Base-by-base conservation (phyloP, 805 yeast species). In the Starmerella ratchasimensis region DNA sequence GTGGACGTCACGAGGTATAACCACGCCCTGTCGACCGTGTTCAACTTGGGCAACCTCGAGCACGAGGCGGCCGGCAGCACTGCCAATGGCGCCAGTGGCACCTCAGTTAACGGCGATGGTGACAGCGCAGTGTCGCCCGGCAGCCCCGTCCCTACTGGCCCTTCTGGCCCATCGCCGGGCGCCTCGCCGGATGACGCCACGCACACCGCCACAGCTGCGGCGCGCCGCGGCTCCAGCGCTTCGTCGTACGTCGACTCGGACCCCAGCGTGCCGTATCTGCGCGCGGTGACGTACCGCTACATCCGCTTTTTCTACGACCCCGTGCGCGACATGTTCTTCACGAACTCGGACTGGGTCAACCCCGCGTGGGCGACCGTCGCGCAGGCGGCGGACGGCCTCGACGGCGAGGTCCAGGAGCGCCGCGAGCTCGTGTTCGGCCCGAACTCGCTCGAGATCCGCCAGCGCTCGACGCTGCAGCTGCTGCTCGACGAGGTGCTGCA, bases 261-360 rank as follows among this genome's bases (percentile, higher is more conserved):
- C 48, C 86, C 86, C 0, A 57, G 68, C 10, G 67, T 90, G 17
- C 90, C 90, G 0, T 62, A 70, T 27, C 56, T 90, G 34, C 75
- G 79, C 29, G 67, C 72, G 5, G 76, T 88, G 51, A 74, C 75
- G 43, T 90, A 86, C 59, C 67, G 98, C 47, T 90, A 88, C 55
- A 70, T 84, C 61, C 74, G 69, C 41, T 71, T 90, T 47, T 73
- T 79, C 51, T 86, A 83, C 57, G 75, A 82, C 37, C 98, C 98
- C 0, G 57, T 79, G 6, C 90, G 80, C 42, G 97, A 86, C 56
- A 66, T 86, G 33, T 90, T 77, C 62, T 75, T 71, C 50, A 74
- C 93, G 6, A 81, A 86, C 51, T 69, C 72, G 23, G 82, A 77
- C 51, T 90, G 99, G 99, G 71, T 73, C 37, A 95, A 84, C 55